Percentiles rank a stretch among this genome's conserved stretches.
Evolutionary conservation across 2,329 filamentous ascomycete genomes (phyloP).

Genomic region (Colletotrichum sp.): DNA sequence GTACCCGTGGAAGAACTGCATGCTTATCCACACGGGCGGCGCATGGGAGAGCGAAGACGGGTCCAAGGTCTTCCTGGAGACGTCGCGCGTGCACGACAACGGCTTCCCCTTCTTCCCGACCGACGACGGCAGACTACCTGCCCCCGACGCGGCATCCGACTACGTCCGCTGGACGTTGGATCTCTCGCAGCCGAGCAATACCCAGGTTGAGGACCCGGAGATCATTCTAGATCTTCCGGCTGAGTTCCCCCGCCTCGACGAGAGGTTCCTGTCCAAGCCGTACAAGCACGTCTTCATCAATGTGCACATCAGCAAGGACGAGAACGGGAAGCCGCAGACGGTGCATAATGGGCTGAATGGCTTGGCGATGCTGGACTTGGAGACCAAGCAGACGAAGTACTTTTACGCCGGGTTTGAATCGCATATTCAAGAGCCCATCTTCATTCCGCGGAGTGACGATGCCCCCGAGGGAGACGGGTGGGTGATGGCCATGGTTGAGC

Average conservation of each 20-base stretch:
- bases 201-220: slow-evolving; percentile 30
- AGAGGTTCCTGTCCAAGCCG: slow-evolving; percentile 41
- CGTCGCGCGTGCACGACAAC: slow-evolving; percentile 29
- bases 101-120: slow-evolving; percentile 29
- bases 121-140: slow-evolving; percentile 21
- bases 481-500: slow-evolving; percentile 34
- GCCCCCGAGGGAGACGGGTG: slow-evolving; percentile 43
- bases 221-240: slow-evolving; percentile 40
- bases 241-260: slow-evolving; percentile 51
- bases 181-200: slow-evolving; percentile 28
- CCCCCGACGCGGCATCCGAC: slow-evolving; percentile 41
- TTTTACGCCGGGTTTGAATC: slow-evolving; percentile 30
- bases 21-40: slow-evolving; percentile 17
- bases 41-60: slow-evolving; percentile 24
- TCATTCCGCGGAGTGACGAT: slow-evolving; percentile 38
- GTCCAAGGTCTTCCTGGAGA: not conserved
- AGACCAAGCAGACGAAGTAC: slow-evolving; percentile 26
- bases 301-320: slow-evolving; percentile 35
- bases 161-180: slow-evolving; percentile 47
- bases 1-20: slow-evolving; percentile 22
- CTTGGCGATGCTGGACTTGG: slow-evolving; percentile 4
- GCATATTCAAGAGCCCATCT: slow-evolving; percentile 46
- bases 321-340: not conserved
- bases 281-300: slow-evolving; percentile 41
- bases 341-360: slow-evolving; percentile 5